A percentile compares a stretch with the other conserved stretches of the same genome.
Evolutionary conservation across 1,284 basidiomycete species (phyloP).

Genomic region (Stygiomarasmius scandens): DNA sequence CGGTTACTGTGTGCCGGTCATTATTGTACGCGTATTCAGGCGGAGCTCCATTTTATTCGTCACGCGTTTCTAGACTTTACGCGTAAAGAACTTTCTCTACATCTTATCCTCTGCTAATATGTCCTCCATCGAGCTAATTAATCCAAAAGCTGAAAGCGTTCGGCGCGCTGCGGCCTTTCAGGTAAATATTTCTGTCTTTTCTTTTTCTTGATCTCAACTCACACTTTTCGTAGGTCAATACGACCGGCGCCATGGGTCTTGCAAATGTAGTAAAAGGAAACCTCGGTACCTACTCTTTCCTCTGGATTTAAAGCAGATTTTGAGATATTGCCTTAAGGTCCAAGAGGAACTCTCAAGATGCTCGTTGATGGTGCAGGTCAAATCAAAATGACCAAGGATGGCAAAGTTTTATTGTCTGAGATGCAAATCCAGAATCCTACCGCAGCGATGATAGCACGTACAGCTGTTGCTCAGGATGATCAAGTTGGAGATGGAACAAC

Average conservation of each 20-base stretch:
- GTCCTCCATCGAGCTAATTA: constrained; percentile 90
- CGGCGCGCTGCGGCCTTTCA: constrained; percentile 91
- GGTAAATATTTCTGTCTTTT: constrained; percentile 48
- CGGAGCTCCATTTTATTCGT: not conserved
- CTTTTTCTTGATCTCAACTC: constrained; percentile 19
- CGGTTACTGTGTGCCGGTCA: not conserved
- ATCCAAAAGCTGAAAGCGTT: constrained; percentile 95
- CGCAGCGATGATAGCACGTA: constrained; percentile 98
- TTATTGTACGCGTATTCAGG: not conserved
- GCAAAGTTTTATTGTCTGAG: constrained; percentile 97
- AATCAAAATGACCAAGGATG: constrained; percentile 99
- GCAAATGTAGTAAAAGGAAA: constrained; percentile 98
- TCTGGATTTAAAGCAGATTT: constrained; percentile 17
- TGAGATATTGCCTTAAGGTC: constrained; percentile 57
- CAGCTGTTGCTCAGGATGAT: constrained; percentile 98
- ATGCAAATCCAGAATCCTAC: constrained; percentile 99
- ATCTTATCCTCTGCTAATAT: constrained; percentile 36
- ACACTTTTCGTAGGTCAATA: constrained; percentile 67
- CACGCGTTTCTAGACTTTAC: not conserved
- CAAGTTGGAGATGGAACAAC: constrained; percentile 99
- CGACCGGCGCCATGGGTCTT: constrained; percentile 94
- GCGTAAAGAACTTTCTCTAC: not conserved
- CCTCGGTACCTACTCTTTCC: constrained; percentile 64
- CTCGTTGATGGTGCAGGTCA: constrained; percentile 98
- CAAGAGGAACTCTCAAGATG: constrained; percentile 98